Evolutionary conservation across 257 asterid genomes (phyloP).

Genomic region (Solanum ahanhuiri): DNA sequence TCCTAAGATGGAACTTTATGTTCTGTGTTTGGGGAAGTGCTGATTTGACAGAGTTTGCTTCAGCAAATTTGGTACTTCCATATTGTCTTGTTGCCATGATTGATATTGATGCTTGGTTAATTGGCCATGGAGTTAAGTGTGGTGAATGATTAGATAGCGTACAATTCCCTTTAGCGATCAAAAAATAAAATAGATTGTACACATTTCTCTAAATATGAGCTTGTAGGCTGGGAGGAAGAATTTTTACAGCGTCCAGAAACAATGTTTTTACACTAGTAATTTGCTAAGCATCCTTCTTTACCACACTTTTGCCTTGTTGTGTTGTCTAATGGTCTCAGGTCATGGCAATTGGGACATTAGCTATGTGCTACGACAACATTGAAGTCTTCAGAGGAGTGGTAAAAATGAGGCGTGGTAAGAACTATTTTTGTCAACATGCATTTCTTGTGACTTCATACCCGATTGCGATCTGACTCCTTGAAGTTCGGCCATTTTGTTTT

Average conservation of each 20-base stretch:
- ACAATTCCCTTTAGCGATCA: not conserved
- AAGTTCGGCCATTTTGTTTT: not conserved
- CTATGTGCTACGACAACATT: constrained; percentile 87
- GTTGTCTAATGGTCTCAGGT: constrained; percentile 34
- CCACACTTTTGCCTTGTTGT: not conserved
- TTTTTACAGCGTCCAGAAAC: not conserved
- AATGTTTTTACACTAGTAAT: not conserved
- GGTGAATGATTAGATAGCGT: not conserved
- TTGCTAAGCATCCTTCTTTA: not conserved
- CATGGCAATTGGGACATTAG: constrained; percentile 96
- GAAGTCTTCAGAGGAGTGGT: constrained; percentile 91
- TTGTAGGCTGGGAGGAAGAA: not conserved
- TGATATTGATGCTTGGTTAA: not conserved
- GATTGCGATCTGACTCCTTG: not conserved
- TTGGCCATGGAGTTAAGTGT: not conserved
- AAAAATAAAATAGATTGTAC: not conserved
- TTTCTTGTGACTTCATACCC: not conserved
- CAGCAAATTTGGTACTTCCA: not conserved
- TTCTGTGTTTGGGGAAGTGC: not conserved
- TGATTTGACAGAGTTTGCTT: not conserved
- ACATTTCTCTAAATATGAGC: not conserved
- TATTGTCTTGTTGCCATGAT: not conserved
- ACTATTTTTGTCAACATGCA: not conserved
- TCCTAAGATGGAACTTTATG: not conserved
- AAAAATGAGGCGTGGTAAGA: constrained; percentile 96